Evolutionary conservation across 345 rosid species (phyloP), one percentile per base, ranked within the genome.

Genomic region (Ceriops decandra): DNA sequence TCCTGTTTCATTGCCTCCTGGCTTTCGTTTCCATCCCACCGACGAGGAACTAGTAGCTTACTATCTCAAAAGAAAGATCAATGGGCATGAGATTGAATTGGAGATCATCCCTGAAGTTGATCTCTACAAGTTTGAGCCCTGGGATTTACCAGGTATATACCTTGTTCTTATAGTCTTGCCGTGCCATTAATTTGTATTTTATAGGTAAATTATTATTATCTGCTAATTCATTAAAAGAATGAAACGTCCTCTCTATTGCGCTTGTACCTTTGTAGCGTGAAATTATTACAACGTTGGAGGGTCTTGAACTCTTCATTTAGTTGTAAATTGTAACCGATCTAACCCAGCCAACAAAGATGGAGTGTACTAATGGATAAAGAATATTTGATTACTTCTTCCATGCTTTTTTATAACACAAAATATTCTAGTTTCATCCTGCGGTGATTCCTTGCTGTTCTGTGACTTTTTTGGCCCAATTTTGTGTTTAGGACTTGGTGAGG

Each of bases 81-180:
- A 76, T 13, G 69, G 63, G 9, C 80, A 58, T 46, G 72, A 63
- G 56, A 76, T 76, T 35, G 80, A 76, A 60, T 59, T 76, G 28
- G 80, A 76, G 66, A 59, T 76, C 53, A 72, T 76, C 57, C 80
- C 80, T 67, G 80, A 76, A 76, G 80, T 76, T 67, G 80, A 76
- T 63, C 73, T 76, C 51, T 76, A 76, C 63, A 76, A 76, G 73
- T 63, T 76, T 64, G 80, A 76, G 69, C 80, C 80, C 4, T 76
- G 80, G 80, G 80, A 76, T 57, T 72, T 76, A 36, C 80, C 80
- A 47, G 80, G 80, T 76, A 76, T 19, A 10, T 26, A 10, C 16
- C 15, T 38, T 38, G 47, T 11, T 38, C 16, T 11, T 38, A 38
- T 38, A 11, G 15, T 38, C 47, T 38, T 38, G 47, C 13, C 47